Base-by-base conservation (phyloP, 176 grass and related monocot genomes). In the Carex cristatella region DNA sequence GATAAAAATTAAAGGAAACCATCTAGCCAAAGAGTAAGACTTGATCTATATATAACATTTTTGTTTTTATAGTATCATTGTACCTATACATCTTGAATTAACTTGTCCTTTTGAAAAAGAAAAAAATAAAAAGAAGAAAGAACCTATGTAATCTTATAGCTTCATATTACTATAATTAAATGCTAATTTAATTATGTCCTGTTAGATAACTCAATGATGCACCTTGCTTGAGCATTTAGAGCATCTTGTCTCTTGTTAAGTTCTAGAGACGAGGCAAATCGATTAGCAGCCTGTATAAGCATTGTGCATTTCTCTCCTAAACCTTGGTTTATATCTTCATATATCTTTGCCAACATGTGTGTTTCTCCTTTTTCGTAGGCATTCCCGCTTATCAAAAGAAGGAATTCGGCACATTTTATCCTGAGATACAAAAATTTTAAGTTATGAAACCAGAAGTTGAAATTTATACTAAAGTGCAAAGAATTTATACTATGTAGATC, bases 361-460 rank as follows among this genome's bases (percentile, higher is more conserved):
- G 12, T 46, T 7, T 62, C 75, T 44, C 49, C 82, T 1, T 82
- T 85, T 69, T 92, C 85, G 31, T 60, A 68, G 59, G 81, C 75
- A 28, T 74, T 77, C 83, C 81, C 81, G 59, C 73, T 85, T 58
- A 86, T 81, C 51, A 92, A 88, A 82, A 92, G 81, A 65, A 92
- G 85, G 49, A 92, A 92, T 13, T 92, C 87, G 33, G 90, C 82
- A 56, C 66, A 92, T 89, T 87, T 92, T 92, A 89, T 65, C 54
- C 90, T 89, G 76, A 82, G 63, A 81, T 15, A 33, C 3, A 56
- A 56, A 55, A 54, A 1, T 75, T 14, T 75, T 14, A 3, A 31
- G 46, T 75, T 16, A 23, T 18, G 4, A 19, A 56, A 28, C 27
- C n/a, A 77, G 4, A 33, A 77, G 49, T 32, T 15, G 12, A 77